A percentile compares a stretch with the other conserved stretches of the same genome.
These are phyloP conservation scores for Solanum chiquidenum DNA, from an alignment of 257 asterid genomes.

Conservation along the genomic window DNA sequence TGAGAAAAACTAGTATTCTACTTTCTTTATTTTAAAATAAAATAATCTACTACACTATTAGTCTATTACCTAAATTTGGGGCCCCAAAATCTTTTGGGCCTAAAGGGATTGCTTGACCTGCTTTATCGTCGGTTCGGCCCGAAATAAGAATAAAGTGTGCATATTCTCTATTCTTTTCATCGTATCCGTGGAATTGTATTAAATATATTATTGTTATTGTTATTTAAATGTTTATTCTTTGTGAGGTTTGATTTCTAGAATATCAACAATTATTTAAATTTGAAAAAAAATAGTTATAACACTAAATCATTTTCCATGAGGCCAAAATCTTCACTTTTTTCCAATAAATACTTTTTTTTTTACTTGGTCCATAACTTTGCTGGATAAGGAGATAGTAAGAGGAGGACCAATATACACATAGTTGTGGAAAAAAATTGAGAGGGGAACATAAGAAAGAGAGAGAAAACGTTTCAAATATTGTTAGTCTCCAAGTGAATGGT, in stretches of 20 bases:
- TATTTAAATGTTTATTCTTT: background rate
- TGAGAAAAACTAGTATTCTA: background rate
- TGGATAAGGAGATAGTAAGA: background rate
- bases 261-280: background rate
- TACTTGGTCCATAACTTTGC: background rate
- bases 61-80: background rate
- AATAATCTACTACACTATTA: background rate
- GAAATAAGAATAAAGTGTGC: no score
- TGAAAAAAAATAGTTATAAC: background rate
- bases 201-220: background rate
- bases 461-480: no score
- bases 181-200: no score
- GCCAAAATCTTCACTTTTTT: background rate
- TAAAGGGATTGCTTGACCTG: background rate
- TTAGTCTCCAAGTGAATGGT: background rate
- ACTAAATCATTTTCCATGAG: background rate
- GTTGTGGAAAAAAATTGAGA: background rate
- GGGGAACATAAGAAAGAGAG: background rate
- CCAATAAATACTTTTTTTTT: background rate
- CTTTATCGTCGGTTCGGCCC: background rate
- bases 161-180: no score
- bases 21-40: no score
- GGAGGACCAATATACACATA: background rate
- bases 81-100: background rate
- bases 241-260: background rate